Evolutionary conservation across 2,329 filamentous ascomycete genomes (phyloP).

Genomic region (Ophiostoma ips): DNA sequence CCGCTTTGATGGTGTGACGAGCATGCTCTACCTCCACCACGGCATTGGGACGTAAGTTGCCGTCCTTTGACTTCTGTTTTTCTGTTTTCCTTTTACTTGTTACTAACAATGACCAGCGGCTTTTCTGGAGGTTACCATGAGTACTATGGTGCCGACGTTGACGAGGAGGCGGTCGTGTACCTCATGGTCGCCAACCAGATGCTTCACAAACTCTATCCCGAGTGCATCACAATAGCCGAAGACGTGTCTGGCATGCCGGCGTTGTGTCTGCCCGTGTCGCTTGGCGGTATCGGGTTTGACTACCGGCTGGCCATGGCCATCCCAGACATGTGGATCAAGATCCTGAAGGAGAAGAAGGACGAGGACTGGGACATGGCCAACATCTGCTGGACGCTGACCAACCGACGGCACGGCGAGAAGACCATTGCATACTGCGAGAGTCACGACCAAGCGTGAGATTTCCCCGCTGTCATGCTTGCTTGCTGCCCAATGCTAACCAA

Average conservation of each 20-base stretch:
- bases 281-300: conserved; percentile 92
- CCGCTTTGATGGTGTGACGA: conserved; percentile 94
- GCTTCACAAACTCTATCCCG: conserved; percentile 79
- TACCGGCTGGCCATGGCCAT: conserved; percentile 96
- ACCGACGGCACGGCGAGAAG: conserved; percentile 90
- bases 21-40: conserved; percentile 93
- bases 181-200: conserved; percentile 95
- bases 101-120: conserved; percentile 39
- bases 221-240: conserved; percentile 83
- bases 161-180: conserved; percentile 89
- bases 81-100: no score
- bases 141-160: conserved; percentile 81
- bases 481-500: background rate
- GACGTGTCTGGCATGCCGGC: conserved; percentile 98
- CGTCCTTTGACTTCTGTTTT: no score
- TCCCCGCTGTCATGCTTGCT: background rate
- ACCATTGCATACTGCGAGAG: conserved; percentile 96
- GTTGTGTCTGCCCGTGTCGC: conserved; percentile 70
- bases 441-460: conserved; percentile 93
- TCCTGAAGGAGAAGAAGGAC: conserved; percentile 84
- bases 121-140: conserved; percentile 98
- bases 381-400: conserved; percentile 78
- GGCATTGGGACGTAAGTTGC: conserved; percentile 79
- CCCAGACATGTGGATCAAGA: conserved; percentile 98
- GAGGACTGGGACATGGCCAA: conserved; percentile 81